phyloP scores from a whole-genome alignment of 768 basidiomycete genomes.

The Suillus weaverae region DNA sequence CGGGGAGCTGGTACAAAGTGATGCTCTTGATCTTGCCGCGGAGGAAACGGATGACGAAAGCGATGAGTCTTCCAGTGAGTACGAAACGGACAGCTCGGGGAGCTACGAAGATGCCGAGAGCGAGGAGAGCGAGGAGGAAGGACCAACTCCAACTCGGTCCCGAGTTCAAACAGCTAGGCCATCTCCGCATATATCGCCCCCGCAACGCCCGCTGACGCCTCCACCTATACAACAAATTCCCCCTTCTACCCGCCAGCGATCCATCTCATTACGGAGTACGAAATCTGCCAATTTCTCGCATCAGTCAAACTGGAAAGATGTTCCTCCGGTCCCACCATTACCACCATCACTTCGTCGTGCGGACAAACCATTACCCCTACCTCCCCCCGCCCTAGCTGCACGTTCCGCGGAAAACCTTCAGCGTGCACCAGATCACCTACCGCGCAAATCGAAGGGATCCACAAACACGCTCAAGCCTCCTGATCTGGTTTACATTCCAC shows the following conservation, averaged over 20 bases:
- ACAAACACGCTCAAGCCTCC: conserved; percentile 62
- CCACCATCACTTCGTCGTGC: conserved; percentile 36
- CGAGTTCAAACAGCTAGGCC: not conserved
- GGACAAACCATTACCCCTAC: conserved; percentile 46
- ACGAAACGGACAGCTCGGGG: conserved; percentile 24
- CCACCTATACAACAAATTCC: conserved; percentile 9
- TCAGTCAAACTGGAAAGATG: conserved; percentile 25
- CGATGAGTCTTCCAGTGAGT: conserved; percentile 43
- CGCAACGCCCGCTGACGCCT: conserved; percentile 3
- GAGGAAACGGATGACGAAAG: conserved; percentile 56
- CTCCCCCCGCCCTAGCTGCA: conserved; percentile 20
- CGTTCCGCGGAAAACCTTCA: conserved; percentile 18
- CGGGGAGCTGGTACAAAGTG: conserved; percentile 73
- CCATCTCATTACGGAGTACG: conserved; percentile 47
- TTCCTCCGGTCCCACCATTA: conserved; percentile 43
- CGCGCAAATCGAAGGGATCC: conserved; percentile 45
- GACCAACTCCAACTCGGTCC: not conserved
- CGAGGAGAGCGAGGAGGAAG: conserved; percentile 15
- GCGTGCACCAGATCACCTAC: conserved; percentile 14
- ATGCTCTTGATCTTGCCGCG: conserved; percentile 78
- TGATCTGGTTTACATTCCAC: conserved; percentile 73
- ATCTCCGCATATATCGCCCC: conserved; percentile 4
- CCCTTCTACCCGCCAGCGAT: conserved; percentile 22
- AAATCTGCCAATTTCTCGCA: conserved; percentile 44
- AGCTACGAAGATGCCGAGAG: conserved; percentile 10